Base-by-base conservation (phyloP, 371 early-diverging fungal genomes). In the Sporodiniella umbellata region DNA sequence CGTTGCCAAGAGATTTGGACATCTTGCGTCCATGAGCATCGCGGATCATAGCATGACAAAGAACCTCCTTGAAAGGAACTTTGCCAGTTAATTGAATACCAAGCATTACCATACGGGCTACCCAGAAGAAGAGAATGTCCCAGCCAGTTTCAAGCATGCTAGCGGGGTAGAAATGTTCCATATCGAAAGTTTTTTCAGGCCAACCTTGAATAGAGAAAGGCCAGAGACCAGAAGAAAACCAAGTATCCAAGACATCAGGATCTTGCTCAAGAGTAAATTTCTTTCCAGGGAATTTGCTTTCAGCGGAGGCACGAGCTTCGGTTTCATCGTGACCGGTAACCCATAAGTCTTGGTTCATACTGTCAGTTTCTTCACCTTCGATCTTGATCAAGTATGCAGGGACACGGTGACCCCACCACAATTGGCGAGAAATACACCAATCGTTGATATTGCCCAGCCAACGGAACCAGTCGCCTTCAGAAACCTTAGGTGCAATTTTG, bases 111-210 rank as follows among this genome's bases (percentile, higher is more conserved):
- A 99, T 99, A 58, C 99, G 86, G 4, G 99, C 99, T 31, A 99
- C 99, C 99, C 99, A 99, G 86, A 99, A 99, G 88, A 99, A 99
- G 50, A 99, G 67, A 75, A 99, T 99, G 76, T 99, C 99, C 86
- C 89, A 90, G 15, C 99, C 99, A 49, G 99, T 99, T 75, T 99
- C 99, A 24, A 99, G 76, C 22, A 99, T 57, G 5, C 89, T 71
- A 35, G 91, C 92, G 10, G 99, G 99, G 65, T 94, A 99, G 78
- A 90, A 98, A 42, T 75, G 80, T 42, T 83, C 64, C 48, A 94
- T 68, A 73, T 99, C 97, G 1, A 70, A 70, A 8, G 96, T 95
- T 75, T 75, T 69, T 50, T 90, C 75, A 19, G 98, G 96, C 99
- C 99, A 99, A 17, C 99, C 99, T 64, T 98, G 75, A 53, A 90